These are phyloP conservation scores for Botrytis byssoidea DNA, from an alignment of 2,329 filamentous ascomycete genomes.

Conservation along the genomic window DNA sequence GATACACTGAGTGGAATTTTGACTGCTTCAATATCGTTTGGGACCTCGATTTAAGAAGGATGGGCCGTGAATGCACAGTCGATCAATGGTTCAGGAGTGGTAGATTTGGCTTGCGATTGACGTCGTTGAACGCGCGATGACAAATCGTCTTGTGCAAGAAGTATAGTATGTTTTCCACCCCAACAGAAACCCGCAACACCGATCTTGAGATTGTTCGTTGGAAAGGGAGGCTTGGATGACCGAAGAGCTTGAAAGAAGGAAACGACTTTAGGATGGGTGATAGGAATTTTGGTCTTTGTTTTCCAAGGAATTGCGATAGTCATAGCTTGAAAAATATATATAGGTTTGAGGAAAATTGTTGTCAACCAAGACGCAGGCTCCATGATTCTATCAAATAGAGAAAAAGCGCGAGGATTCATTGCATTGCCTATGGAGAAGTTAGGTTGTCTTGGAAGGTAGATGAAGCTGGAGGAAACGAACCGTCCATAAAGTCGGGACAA, in stretches of 20 bases:
- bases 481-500: conserved; percentile 53
- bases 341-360: conserved; percentile 33
- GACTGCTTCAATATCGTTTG: conserved; percentile 42
- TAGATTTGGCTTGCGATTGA: conserved; percentile 19
- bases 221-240: conserved; percentile 30
- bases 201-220: conserved; percentile 43
- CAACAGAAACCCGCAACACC: conserved; percentile 62
- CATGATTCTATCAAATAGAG: conserved; percentile 29
- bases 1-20: conserved; percentile 48
- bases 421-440: not conserved
- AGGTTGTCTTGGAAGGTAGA: not conserved
- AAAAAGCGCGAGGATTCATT: conserved; percentile 23
- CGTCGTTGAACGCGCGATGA: conserved; percentile 29
- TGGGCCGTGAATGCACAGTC: conserved; percentile 54
- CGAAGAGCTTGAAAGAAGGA: conserved; percentile 44
- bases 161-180: conserved; percentile 56
- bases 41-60: conserved; percentile 49
- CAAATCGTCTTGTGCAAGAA: conserved; percentile 46
- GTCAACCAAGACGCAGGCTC: conserved; percentile 28
- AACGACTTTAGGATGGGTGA: conserved; percentile 42
- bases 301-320: conserved; percentile 30
- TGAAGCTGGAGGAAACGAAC: conserved; percentile 31
- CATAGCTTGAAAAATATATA: conserved; percentile 47
- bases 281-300: conserved; percentile 32
- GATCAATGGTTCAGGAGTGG: conserved; percentile 40